Evolutionary conservation across 805 yeast species (phyloP), one percentile per base, ranked within the genome.

Genomic region (Wickerhamomyces queroliae): DNA sequence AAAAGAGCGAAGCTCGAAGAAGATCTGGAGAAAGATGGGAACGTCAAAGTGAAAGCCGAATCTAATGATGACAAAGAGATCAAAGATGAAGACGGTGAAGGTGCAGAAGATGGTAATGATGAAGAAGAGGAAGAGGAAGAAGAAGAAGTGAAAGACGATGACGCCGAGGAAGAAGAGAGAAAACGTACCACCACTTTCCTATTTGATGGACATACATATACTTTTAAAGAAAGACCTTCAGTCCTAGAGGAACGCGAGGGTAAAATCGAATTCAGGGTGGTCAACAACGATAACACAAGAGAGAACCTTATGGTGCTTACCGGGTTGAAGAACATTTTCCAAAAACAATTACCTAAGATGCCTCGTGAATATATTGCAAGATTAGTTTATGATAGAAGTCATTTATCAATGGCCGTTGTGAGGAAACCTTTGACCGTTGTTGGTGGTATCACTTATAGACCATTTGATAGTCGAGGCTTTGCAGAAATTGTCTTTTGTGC

Each of bases 401-500:
- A 93, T 64, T 67, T 95, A 29, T 89, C 97, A 0, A 89, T 93
- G 75, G 99, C 99, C 0, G 95, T 93, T 38, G 93, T 93, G 17
- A 71, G 95, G 47, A 89, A 87, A 51, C 96, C 96, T 8, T 66
- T 91, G 50, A 87, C 95, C 0, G 99, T 93, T 15, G 97, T 91
- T 7, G 99, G 99, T 31, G 99, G 99, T 2, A 90, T 93, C 36
- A 93, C 99, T 1, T 90, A 86, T 58, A 72, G 96, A 44, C 99
- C 99, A 3, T 93, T 93, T 62, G 86, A 88, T 55, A 77, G 78
- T 39, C 74, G 95, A 44, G 83, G 78, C 55, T 93, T 93, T 71
- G 99, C 99, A 1, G 99, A 93, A 62, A 93, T 93, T 66, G 99
- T 93, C 20, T 93, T 93, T 55, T 93, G 97, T 74, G 99, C 99